These are phyloP conservation scores for Fraxinus albicans DNA, from an alignment of 305 asterid genomes.

Conservation along the genomic window DNA sequence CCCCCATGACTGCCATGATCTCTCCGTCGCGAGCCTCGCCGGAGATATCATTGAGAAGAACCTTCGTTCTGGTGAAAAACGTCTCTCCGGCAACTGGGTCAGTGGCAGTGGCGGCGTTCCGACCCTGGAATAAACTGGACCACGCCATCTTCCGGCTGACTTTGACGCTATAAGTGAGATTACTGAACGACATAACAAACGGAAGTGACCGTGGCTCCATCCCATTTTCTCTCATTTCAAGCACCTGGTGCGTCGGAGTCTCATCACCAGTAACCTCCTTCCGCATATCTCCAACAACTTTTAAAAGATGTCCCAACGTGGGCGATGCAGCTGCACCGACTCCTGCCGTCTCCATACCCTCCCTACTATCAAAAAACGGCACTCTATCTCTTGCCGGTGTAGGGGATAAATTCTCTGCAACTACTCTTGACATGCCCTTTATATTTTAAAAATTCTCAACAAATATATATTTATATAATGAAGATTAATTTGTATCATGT, in stretches of 20 bases:
- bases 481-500: background rate
- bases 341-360: constrained; percentile 27
- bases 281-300: constrained; percentile 63
- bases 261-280: constrained; percentile 66
- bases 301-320: constrained; percentile 65
- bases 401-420: constrained; percentile 31
- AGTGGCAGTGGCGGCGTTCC: background rate
- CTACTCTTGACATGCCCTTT: constrained; percentile 44
- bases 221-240: constrained; percentile 46
- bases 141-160: constrained; percentile 19
- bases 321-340: constrained; percentile 35
- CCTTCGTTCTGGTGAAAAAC: constrained; percentile 10
- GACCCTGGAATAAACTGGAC: background rate
- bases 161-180: constrained; percentile 53
- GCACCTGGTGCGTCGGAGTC: constrained; percentile 66
- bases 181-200: constrained; percentile 46
- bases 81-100: constrained; percentile 20
- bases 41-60: constrained; percentile 29
- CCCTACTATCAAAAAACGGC: constrained; percentile 39
- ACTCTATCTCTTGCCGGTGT: constrained; percentile 33
- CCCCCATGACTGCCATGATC: constrained; percentile 34
- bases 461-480: background rate
- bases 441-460: background rate
- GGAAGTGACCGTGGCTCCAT: constrained; percentile 44
- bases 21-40: constrained; percentile 41